Percentiles rank a stretch among this genome's conserved stretches.
Evolutionary conservation across 495 filamentous ascomycete genomes (phyloP).

Genomic region (Parmelia sp.): DNA sequence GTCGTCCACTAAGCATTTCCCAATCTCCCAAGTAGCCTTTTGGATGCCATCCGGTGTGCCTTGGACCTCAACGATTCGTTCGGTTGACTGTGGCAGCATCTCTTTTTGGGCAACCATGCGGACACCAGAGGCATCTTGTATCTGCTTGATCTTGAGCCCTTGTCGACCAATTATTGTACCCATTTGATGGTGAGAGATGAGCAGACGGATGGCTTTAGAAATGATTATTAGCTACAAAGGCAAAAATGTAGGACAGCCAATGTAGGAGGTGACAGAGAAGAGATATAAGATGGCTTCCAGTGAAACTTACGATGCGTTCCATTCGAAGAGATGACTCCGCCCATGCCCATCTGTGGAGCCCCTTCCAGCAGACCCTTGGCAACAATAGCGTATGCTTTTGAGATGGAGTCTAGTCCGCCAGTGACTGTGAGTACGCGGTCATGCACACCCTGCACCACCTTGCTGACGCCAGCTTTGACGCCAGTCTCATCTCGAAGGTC

Average conservation of each 20-base stretch:
- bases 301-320: constrained; percentile 84
- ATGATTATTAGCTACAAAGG: constrained; percentile 27
- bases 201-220: constrained; percentile 75
- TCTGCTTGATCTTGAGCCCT: constrained; percentile 98
- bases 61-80: constrained; percentile 93
- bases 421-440: constrained; percentile 95
- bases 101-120: constrained; percentile 99
- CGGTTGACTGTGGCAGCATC: constrained; percentile 98
- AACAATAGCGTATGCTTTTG: constrained; percentile 88
- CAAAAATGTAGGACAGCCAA: background rate
- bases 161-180: constrained; percentile 96
- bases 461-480: constrained; percentile 95
- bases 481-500: constrained; percentile 95
- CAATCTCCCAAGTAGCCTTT: constrained; percentile 95
- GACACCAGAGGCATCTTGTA: constrained; percentile 93
- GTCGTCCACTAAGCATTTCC: constrained; percentile 96
- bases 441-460: constrained; percentile 94
- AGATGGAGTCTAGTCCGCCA: constrained; percentile 74
- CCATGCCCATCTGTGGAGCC: constrained; percentile 91
- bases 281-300: background rate
- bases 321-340: constrained; percentile 71
- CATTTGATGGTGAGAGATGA: constrained; percentile 99
- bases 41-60: constrained; percentile 90
- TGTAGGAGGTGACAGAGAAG: background rate
- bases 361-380: constrained; percentile 86